Base-by-base conservation (phyloP, 2,329 filamentous ascomycete genomes). In the Cytospora piceicola region DNA sequence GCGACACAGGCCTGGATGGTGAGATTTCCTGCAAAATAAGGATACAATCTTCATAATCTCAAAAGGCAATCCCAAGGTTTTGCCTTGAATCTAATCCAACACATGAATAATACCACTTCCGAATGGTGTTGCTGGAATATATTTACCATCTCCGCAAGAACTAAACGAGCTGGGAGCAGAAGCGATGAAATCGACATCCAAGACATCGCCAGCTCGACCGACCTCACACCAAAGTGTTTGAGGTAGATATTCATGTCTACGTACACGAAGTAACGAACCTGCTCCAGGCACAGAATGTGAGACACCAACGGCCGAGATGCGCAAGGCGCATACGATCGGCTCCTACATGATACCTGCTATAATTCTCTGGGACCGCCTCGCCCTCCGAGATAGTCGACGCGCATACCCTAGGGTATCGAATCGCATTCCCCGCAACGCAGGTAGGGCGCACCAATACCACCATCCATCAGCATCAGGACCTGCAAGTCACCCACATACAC, bases 221-320 rank as follows among this genome's bases (percentile, higher is more conserved):
- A 39, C 61, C 54, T 52, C 22, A 30, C 61, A 63, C 54, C 22
- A 32, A 22, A 42, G 39, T 55, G 54, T 63, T 58, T 49, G 53
- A 52, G 30, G 53, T 54, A 63, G 29, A 49, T 57, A 3, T 17
- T 57, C 29, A 30, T 36, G 14, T 36, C 14, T 36, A 4, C 2
- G 34, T 15, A 36, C 34, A 14, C 12, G 24, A n/a, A 36, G n/a
- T 27, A 46, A 29, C 27, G 52, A 32, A 39, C 17, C 30, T 36
- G 22, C 30, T 63, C 14, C 49, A 64, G 52, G 55, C 54, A 64
- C 62, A 64, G 15, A 7, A 60, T 55, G 49, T 49, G 56, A 64
- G 62, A 64, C 56, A 27, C 32, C 55, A 64, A 64, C 62, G 56
- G 62, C 62, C 62, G 62, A 52, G 61, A 58, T 51, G 57, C 42